Conservation (phyloP, 169 alveolate species). For the Eimeria falciformis region DNA sequence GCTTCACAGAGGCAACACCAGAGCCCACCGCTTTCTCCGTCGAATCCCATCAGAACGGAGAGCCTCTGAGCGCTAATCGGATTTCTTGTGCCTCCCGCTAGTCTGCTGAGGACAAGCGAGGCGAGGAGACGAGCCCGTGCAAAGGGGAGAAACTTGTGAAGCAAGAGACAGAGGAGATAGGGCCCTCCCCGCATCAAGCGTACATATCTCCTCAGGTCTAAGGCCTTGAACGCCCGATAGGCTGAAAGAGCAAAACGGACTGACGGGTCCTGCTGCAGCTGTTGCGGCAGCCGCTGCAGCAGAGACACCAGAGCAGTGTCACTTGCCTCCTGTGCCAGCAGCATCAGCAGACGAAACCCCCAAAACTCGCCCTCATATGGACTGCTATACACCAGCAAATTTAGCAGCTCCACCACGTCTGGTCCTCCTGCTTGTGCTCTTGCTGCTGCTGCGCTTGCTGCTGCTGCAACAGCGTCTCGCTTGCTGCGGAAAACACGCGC, state of each 20-base stretch:
- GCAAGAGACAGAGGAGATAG: constrained; percentile 42
- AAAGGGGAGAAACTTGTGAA: constrained; percentile 65
- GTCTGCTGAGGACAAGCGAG: constrained; percentile 46
- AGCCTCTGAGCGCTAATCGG: constrained; percentile 57
- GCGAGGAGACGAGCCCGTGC: constrained; percentile 70
- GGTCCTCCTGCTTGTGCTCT: background rate
- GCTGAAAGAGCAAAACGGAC: constrained; percentile 73
- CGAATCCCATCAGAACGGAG: constrained; percentile 60
- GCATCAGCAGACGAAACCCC: constrained; percentile 85
- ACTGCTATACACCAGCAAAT: constrained; percentile 84
- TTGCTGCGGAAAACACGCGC: constrained; percentile 78
- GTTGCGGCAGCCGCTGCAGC: constrained; percentile 70
- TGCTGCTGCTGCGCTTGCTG: constrained; percentile 22
- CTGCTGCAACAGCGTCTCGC: constrained; percentile 31
- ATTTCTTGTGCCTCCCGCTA: constrained; percentile 23
- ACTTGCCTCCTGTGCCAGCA: constrained; percentile 61
- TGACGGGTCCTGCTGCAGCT: constrained; percentile 54
- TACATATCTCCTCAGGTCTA: constrained; percentile 54
- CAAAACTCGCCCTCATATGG: constrained; percentile 91
- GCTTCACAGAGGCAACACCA: background rate
- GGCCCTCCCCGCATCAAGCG: constrained; percentile 41
- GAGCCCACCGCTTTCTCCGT: constrained; percentile 60
- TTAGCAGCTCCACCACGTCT: constrained; percentile 66
- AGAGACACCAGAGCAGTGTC: constrained; percentile 59
- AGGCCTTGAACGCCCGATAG: constrained; percentile 43